Evolutionary conservation across 2,329 filamentous ascomycete species (phyloP).

Genomic region (Penicillium polonicum): DNA sequence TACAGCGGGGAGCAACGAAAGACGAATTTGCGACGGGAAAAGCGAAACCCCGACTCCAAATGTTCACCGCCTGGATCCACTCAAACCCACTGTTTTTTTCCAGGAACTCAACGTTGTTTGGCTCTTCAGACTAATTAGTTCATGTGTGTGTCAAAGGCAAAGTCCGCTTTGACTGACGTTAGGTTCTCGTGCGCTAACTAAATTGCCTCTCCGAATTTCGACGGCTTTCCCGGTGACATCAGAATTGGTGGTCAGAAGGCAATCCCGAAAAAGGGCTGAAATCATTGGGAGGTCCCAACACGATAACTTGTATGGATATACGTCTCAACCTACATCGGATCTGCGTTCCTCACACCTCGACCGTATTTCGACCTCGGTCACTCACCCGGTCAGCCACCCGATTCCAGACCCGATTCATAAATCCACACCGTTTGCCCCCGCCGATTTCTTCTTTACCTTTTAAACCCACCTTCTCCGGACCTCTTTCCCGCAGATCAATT

Average conservation of each 20-base stretch:
- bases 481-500: conserved; percentile 22
- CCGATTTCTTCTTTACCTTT: conserved; percentile 18
- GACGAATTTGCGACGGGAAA: conserved; percentile 12
- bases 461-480: conserved; percentile 19
- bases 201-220: conserved; percentile 1
- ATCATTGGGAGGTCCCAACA: conserved; percentile 12
- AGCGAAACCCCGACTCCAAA: conserved; percentile 6
- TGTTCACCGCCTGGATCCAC: conserved; percentile 8
- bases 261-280: conserved; percentile 10
- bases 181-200: background rate
- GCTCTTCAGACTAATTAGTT: conserved; percentile 2
- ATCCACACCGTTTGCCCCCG: conserved; percentile 19
- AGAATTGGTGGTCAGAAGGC: conserved; percentile 4
- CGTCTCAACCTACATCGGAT: conserved; percentile 22
- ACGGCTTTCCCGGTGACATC: conserved; percentile 6
- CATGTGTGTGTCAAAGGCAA: background rate
- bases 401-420: conserved; percentile 21
- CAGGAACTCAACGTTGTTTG: conserved; percentile 19
- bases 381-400: conserved; percentile 25
- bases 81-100: conserved; percentile 10
- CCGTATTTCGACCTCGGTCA: conserved; percentile 31
- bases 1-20: background rate
- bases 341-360: conserved; percentile 24
- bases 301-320: conserved; percentile 18
- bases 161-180: conserved; percentile 20